Evolutionary conservation across 306 rosid species (phyloP).

Genomic region (Dalbergia cultrata): DNA sequence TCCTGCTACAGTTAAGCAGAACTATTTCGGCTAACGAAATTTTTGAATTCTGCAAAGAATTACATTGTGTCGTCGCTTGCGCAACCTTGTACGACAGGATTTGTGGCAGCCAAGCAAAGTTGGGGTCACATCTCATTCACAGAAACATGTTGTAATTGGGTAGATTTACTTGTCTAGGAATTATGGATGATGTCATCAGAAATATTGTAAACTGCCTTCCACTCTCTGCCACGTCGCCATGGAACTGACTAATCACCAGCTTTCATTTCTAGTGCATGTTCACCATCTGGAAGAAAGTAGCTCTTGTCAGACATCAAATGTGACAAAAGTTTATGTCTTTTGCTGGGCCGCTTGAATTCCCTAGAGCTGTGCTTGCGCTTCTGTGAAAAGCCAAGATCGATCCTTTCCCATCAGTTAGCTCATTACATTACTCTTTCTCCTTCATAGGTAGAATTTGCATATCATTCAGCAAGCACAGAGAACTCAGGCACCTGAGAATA

Average conservation of each 20-base stretch:
- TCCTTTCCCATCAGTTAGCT: constrained; percentile 43
- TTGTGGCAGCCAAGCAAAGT: constrained; percentile 59
- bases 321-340: constrained; percentile 52
- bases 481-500: constrained; percentile 68
- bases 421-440: constrained; percentile 47
- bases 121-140: constrained; percentile 57
- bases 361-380: constrained; percentile 49
- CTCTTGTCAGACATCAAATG: constrained; percentile 58
- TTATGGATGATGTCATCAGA: constrained; percentile 41
- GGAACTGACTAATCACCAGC: constrained; percentile 33
- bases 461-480: constrained; percentile 52
- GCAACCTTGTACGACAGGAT: constrained; percentile 54
- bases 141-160: constrained; percentile 45
- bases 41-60: constrained; percentile 62
- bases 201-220: constrained; percentile 44
- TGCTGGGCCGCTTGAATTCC: constrained; percentile 28
- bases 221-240: constrained; percentile 48
- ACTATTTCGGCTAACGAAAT: constrained; percentile 42
- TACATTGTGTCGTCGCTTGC: constrained; percentile 30
- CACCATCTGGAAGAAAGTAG: constrained; percentile 33
- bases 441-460: constrained; percentile 42
- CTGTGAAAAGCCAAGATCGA: constrained; percentile 31
- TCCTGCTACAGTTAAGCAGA: constrained; percentile 49
- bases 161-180: constrained; percentile 36
- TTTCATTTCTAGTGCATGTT: constrained; percentile 43